Evolutionary conservation across 1,284 basidiomycete species (phyloP), one percentile per base, ranked within the genome.

Genomic region (Quambalaria eucalypti): DNA sequence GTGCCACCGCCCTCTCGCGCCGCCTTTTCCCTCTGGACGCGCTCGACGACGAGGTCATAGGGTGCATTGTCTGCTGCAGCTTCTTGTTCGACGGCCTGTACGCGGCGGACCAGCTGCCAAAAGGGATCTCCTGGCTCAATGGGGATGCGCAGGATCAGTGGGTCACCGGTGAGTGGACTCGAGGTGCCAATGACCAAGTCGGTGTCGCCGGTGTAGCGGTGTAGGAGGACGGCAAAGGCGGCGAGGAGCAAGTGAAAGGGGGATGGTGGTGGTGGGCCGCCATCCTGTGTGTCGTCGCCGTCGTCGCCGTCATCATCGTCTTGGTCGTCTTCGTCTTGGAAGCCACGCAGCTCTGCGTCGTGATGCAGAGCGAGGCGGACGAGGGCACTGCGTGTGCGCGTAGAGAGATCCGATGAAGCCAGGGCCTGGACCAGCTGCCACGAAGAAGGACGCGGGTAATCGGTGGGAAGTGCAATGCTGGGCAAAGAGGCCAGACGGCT

Each of bases 161-260:
- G 90, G 57, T 87, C 84, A 33, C 83, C 82, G 1, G 83, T 83
- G n/a, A 83, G 80, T 8, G 76, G 73, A 26, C 69, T 87, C 16
- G 90, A 92, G 1, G 90, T 91, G 50, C 88, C 92, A 65, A 98
- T 87, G 59, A 97, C 82, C 61, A 99, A 81, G 68, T 96, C 91
- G 12, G 86, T 92, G 77, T 99, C 95, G 51, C 88, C 91, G 0
- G 95, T 97, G 79, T 92, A 96, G 40, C 95, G 82, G 79, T 97
- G 90, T 12, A 99, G 80, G 31, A 98, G 81, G 33, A 95, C 87
- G 23, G 85, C 82, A 77, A 98, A 96, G 0, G 92, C 87, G 19
- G 93, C 84, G 46, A 98, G 82, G 46, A 98, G 83, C 14, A 98
- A 81, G 74, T 96, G 90, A 76, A 91, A 95, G 1, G 88, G 86